Evolutionary conservation across 2,329 filamentous ascomycete species (phyloP), one percentile per base, ranked within the genome.

Genomic region (Pyrenophora teres): DNA sequence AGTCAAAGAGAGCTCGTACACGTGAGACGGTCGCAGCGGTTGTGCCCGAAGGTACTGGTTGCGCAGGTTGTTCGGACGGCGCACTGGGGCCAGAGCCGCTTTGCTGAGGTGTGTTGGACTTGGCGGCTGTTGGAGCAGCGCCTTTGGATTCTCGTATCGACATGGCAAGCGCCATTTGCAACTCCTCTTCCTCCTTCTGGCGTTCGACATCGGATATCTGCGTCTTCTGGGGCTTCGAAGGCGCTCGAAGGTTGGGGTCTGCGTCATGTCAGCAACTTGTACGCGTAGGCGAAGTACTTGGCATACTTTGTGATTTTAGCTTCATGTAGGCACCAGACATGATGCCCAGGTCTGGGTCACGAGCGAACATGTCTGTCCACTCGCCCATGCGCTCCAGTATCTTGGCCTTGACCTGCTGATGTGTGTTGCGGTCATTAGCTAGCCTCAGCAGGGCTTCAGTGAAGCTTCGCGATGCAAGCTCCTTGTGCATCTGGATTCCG

Each of bases 301-400:
- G 51, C 58, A 16, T 71, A 85, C 83, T 86, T 65, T 84, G 82
- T 16, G 81, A 80, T 80, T 96, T 95, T 57, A 97, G 80, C 72
- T 88, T 90, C 77, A 87, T 87, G 75, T 93, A 97, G 52, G 93
- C 92, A 69, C 96, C 90, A 73, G 92, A 89, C 94, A 99, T 99
- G 71, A 99, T 96, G 15, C 94, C 94, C 54, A 99, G 83, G 71
- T 97, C 93, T 9, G 92, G 84, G 70, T 97, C 91, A 54, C 83
- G 87, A 65, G 85, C 84, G 73, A 97, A 97, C 90, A 97, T 96
- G 67, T 94, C 90, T 50, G 89, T 87, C 94, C 94, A 99, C 60
- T 93, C 90, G 73, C 89, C 87, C 91, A 97, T 97, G 62, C 92
- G 87, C 80, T 97, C 93, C 52, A 97, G 77, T 60, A 99, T 96